A percentile compares a stretch with the other conserved stretches of the same genome.
Conservation (phyloP, 805 yeast genomes). For the Blastobotrys peoriensis region DNA sequence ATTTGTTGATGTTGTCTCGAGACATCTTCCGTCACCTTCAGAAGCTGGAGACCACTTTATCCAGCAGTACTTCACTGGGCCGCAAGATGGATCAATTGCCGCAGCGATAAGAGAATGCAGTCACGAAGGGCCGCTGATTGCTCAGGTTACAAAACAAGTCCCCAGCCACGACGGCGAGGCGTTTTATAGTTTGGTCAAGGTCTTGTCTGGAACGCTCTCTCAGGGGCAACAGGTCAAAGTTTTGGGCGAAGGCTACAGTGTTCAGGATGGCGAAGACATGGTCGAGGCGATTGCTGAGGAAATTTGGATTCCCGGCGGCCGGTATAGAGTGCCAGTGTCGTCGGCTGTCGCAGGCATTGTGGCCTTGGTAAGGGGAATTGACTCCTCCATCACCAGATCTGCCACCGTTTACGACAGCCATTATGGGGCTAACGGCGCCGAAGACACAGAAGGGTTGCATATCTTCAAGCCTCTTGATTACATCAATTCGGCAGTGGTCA, state of each 20-base stretch:
- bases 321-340: conserved; percentile 55
- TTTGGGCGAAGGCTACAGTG: conserved; percentile 46
- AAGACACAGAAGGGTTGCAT: conserved; percentile 24
- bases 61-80: conserved; percentile 27
- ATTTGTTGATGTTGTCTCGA: conserved; percentile 45
- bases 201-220: conserved; percentile 54
- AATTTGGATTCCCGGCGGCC: conserved; percentile 54
- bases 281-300: conserved; percentile 31
- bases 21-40: conserved; percentile 35
- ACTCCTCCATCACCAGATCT: conserved; percentile 47
- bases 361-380: conserved; percentile 62
- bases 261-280: conserved; percentile 51
- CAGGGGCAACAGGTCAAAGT: conserved; percentile 45
- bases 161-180: conserved; percentile 48
- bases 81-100: conserved; percentile 22
- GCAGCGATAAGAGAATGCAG: conserved; percentile 31
- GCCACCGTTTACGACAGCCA: conserved; percentile 42
- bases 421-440: conserved; percentile 23
- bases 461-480: conserved; percentile 40
- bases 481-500: conserved; percentile 55
- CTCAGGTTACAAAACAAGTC: conserved; percentile 52
- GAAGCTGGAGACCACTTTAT: conserved; percentile 28
- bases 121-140: conserved; percentile 40
- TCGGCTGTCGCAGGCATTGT: conserved; percentile 60
- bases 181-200: conserved; percentile 54